phyloP scores from a whole-genome alignment of 768 basidiomycete genomes.

The Nevesoporus exiguus region DNA sequence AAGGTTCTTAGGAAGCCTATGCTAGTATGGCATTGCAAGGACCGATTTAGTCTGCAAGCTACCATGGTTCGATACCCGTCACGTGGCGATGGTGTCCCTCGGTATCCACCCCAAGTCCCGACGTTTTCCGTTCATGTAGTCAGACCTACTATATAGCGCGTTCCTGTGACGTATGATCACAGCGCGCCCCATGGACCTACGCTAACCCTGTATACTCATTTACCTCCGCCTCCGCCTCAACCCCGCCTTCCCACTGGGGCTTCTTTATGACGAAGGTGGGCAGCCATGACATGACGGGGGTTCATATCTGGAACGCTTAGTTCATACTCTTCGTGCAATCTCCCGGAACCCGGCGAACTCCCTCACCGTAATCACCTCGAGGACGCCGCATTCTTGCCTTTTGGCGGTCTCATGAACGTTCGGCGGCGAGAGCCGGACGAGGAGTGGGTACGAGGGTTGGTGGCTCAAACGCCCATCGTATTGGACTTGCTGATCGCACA shows the following conservation, averaged over 20 bases:
- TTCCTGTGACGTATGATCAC: slow-evolving; percentile 31
- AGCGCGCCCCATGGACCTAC: neutral
- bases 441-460: slow-evolving; percentile 17
- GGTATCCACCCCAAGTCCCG: slow-evolving; percentile 23
- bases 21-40: neutral
- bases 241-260: slow-evolving; percentile 22
- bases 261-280: slow-evolving; percentile 17
- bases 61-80: neutral
- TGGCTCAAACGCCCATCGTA: neutral
- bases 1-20: neutral
- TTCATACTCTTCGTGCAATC: slow-evolving; percentile 11
- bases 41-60: neutral
- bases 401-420: slow-evolving; percentile 1
- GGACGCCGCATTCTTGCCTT: slow-evolving; percentile 23
- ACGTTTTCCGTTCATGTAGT: slow-evolving; percentile 5
- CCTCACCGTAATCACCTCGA: slow-evolving; percentile 31
- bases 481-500: neutral
- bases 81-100: slow-evolving; percentile 1
- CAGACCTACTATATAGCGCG: slow-evolving; percentile 1
- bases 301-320: slow-evolving; percentile 13
- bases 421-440: neutral
- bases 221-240: slow-evolving; percentile 28
- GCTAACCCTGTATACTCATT: slow-evolving; percentile 9
- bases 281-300: slow-evolving; percentile 4
- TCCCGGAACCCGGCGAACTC: slow-evolving; percentile 7